phyloP scores from a whole-genome alignment of 768 basidiomycete genomes.

The Suillus hirtellus region DNA sequence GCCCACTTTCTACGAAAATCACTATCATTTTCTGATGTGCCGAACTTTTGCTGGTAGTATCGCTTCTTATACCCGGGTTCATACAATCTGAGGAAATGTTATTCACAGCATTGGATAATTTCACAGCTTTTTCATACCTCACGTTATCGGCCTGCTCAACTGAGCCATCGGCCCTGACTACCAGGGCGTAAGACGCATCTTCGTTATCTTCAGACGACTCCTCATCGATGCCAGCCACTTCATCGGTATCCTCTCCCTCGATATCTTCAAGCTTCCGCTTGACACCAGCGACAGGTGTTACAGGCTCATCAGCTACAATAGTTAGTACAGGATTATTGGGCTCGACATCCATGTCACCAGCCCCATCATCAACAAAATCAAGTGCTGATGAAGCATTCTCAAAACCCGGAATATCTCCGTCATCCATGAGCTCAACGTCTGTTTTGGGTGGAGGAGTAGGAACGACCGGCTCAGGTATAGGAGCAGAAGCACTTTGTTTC shows the following conservation, averaged over 20 bases:
- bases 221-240: conserved; percentile 25
- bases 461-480: conserved; percentile 39
- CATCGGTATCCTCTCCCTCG: conserved; percentile 41
- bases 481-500: conserved; percentile 35
- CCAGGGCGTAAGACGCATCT: conserved; percentile 56
- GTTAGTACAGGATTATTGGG: conserved; percentile 10
- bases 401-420: conserved; percentile 36
- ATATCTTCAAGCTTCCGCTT: conserved; percentile 50
- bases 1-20: conserved; percentile 74
- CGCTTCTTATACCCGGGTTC: conserved; percentile 95
- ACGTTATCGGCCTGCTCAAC: conserved; percentile 94
- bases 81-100: conserved; percentile 65
- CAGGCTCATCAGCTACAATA: conserved; percentile 23
- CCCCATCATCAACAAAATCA: conserved; percentile 23
- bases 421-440: conserved; percentile 29
- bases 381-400: conserved; percentile 26
- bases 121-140: conserved; percentile 54
- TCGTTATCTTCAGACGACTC: conserved; percentile 47
- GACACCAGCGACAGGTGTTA: conserved; percentile 24
- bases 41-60: conserved; percentile 94
- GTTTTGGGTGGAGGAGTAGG: conserved; percentile 23
- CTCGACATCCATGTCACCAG: conserved; percentile 29
- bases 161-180: conserved; percentile 88
- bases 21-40: conserved; percentile 63
- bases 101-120: conserved; percentile 5